phyloP scores from a whole-genome alignment of 2,329 filamentous ascomycete genomes.

The Orbilia javanica region DNA sequence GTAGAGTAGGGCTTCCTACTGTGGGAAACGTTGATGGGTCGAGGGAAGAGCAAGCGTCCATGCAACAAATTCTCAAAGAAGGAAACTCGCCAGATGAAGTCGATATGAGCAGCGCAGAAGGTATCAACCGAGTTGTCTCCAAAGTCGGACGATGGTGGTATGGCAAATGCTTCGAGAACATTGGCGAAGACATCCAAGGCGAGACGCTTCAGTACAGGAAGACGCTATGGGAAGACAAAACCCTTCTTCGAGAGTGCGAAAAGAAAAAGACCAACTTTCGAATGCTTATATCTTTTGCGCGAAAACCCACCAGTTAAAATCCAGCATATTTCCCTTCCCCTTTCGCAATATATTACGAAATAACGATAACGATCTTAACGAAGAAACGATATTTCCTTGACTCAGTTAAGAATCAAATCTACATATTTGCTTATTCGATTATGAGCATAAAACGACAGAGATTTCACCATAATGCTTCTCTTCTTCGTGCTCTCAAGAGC shows the following conservation, averaged over 20 bases:
- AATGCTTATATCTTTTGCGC: conserved; percentile 89
- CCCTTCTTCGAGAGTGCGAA: conserved; percentile 85
- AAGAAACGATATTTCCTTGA: conserved; percentile 40
- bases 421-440: not conserved
- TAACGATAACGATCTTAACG: conserved; percentile 48
- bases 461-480: conserved; percentile 41
- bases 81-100: conserved; percentile 64
- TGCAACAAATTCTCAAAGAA: conserved; percentile 56
- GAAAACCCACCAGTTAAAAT: conserved; percentile 72
- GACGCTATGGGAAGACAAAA: conserved; percentile 83
- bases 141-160: conserved; percentile 98
- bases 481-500: conserved; percentile 4
- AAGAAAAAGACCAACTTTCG: conserved; percentile 88
- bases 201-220: conserved; percentile 68
- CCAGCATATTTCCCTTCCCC: not conserved
- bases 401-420: conserved; percentile 3
- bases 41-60: conserved; percentile 63
- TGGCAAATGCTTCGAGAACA: conserved; percentile 86
- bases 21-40: conserved; percentile 68
- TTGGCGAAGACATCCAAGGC: conserved; percentile 66
- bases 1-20: conserved; percentile 81
- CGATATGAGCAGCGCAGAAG: conserved; percentile 69
- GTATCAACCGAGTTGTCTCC: conserved; percentile 91
- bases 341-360: conserved; percentile 11
- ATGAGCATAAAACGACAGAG: conserved; percentile 43